Evolutionary conservation across 148 eudicot genomes (phyloP), one percentile per base, ranked within the genome.

Genomic region (Hydrangea macrophylla): DNA sequence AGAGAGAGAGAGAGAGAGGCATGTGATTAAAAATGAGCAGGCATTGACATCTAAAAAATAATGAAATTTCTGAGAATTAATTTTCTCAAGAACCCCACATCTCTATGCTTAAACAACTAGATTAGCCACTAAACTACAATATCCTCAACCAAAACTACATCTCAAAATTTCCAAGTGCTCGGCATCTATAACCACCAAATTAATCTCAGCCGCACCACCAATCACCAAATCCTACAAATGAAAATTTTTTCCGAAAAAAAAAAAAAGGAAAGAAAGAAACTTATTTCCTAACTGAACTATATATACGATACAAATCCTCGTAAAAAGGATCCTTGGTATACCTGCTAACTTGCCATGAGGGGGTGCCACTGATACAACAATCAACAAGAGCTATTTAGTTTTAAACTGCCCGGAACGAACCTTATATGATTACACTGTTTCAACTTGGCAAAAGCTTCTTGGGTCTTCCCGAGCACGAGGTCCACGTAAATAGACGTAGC

Each of bases 291-390:
- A 81, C 69, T 71, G 80, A 80, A 71, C 96, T 90, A 86, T 85
- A 84, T 75, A 78, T 90, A 92, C 88, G 93, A 79, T 88, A 92
- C 96, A 92, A 74, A 82, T 79, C 80, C 82, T 70, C 64, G 50
- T 68, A 63, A 71, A 79, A 74, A 78, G 79, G 74, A 71, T 62
- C 5, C 22, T 64, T 73, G 55, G 80, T 75, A 85, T 89, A 85
- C 82, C 79, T 82, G 78, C 82, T 72, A 81, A 70, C 78, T 62
- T 67, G 70, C 71, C 59, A 63, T 67, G 72, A 53, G 71, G 70
- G 80, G 79, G 74, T 76, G 56, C 63, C 55, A 64, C 55, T 24
- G 69, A 72, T 45, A 22, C 55, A 53, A 70, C 75, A 20, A 67
- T 85, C 83, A 87, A 50, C 53, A 75, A 56, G 79, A 63, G 54